A percentile compares a stretch with the other conserved stretches of the same genome.
These are phyloP conservation scores for Stephanodiscus minutulus DNA, from an alignment of 108 stramenopile species.

Conservation along the genomic window DNA sequence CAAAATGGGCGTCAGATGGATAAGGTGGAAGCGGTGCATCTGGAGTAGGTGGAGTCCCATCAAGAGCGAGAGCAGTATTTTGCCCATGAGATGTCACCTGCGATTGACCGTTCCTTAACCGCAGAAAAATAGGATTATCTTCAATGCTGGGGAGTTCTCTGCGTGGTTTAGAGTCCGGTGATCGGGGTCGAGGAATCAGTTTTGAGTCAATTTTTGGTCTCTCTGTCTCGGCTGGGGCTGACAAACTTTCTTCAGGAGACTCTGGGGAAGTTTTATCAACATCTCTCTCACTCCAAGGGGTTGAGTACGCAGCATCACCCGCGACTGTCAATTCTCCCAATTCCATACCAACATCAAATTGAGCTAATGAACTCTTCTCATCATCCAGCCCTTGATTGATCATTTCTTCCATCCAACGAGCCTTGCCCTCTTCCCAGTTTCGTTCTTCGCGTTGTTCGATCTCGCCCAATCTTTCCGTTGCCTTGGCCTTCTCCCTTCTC, in stretches of 20 bases:
- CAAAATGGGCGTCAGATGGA: conserved; percentile 68
- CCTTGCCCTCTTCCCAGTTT: conserved; percentile 50
- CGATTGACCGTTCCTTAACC: conserved; percentile 46
- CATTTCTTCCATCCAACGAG: conserved; percentile 34
- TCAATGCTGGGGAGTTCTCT: conserved; percentile 55
- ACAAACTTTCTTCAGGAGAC: neutral
- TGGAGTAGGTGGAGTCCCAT: conserved; percentile 22
- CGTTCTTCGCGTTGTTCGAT: conserved; percentile 37
- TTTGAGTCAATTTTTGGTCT: neutral
- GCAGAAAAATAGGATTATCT: conserved; percentile 75
- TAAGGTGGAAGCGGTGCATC: conserved; percentile 58
- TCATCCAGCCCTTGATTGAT: neutral
- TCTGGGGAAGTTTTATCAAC: conserved; percentile 3
- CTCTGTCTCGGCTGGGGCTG: neutral
- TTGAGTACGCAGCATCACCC: conserved; percentile 40
- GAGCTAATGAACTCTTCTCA: conserved; percentile 10
- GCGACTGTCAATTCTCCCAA: conserved; percentile 30
- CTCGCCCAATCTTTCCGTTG: conserved; percentile 44
- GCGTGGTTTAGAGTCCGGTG: conserved; percentile 9
- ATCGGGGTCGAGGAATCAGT: neutral
- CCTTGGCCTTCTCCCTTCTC: conserved; percentile 25
- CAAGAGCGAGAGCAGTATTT: conserved; percentile 30
- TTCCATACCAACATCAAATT: conserved; percentile 45
- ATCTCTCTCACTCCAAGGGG: conserved; percentile 28
- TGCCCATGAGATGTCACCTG: conserved; percentile 37